phyloP scores from a whole-genome alignment of 1,284 basidiomycete genomes.

The Singerocomus inundabilis region DNA sequence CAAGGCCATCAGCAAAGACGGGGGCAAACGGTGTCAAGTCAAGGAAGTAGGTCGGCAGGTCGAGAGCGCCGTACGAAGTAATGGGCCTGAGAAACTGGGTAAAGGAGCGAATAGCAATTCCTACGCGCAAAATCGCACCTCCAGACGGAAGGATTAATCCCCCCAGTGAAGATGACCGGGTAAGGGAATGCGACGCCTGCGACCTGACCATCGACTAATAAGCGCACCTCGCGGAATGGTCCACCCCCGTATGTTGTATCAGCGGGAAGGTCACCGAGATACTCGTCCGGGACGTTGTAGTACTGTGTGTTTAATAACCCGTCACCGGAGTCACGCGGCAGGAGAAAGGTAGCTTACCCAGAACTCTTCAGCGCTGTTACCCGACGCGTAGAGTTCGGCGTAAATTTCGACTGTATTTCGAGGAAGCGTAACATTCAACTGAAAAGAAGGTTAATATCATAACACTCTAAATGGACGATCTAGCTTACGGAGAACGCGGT shows the following conservation, averaged over 20 bases:
- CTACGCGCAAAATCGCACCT: constrained; percentile 38
- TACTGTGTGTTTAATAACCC: constrained; percentile 47
- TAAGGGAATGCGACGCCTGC: constrained; percentile 79
- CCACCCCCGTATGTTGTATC: constrained; percentile 58
- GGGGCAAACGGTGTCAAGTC: constrained; percentile 81
- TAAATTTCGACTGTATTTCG: constrained; percentile 65
- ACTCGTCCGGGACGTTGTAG: constrained; percentile 64
- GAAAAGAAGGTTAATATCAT: background rate
- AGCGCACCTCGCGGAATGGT: constrained; percentile 76
- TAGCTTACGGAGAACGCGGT: constrained; percentile 62
- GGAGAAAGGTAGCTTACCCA: constrained; percentile 49
- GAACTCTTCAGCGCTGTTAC: constrained; percentile 73
- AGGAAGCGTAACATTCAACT: constrained; percentile 70
- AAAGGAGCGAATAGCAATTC: background rate
- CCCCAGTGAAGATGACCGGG: constrained; percentile 80
- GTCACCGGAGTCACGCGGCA: constrained; percentile 3
- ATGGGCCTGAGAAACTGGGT: constrained; percentile 53
- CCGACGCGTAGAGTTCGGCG: constrained; percentile 72
- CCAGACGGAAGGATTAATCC: constrained; percentile 72
- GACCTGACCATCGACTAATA: constrained; percentile 71
- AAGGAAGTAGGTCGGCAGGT: constrained; percentile 75
- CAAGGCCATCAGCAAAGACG: constrained; percentile 61
- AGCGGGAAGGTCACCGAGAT: constrained; percentile 51
- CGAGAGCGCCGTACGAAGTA: constrained; percentile 73
- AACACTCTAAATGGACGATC: background rate